Evolutionary conservation across 345 rosid species (phyloP).

Genomic region (Corymbia maculata): DNA sequence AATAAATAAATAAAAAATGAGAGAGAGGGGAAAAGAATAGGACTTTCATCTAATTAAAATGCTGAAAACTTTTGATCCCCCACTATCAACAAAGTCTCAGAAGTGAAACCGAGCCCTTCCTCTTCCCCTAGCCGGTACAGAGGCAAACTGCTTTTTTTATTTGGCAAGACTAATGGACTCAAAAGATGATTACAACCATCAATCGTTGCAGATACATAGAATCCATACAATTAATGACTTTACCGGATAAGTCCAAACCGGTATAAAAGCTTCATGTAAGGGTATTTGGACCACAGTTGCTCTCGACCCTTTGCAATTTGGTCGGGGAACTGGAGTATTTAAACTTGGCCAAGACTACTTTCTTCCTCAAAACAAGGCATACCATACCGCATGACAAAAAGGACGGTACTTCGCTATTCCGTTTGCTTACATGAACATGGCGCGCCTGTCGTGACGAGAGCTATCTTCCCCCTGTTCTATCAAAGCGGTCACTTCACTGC

Average conservation of each 20-base stretch:
- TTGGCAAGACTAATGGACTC: not conserved
- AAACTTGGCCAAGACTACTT: accelerated
- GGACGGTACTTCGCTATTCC: not conserved
- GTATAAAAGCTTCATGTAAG: no score
- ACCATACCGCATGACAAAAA: not conserved
- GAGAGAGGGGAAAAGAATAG: not conserved
- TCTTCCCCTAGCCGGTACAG: not conserved
- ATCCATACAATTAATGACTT: accelerated
- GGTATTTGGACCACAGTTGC: not conserved
- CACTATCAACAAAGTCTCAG: not conserved
- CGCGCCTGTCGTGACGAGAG: not conserved
- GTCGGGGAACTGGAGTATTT: not conserved
- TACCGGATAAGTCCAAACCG: accelerated
- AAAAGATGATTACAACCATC: accelerated
- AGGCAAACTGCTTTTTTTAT: not conserved
- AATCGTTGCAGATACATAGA: accelerated
- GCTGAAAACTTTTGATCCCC: not conserved
- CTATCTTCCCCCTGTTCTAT: not conserved
- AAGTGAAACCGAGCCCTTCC: not conserved
- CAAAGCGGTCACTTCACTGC: not conserved
- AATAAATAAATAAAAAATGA: no score
- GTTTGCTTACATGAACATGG: not conserved
- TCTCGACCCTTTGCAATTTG: not conserved
- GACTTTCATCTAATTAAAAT: not conserved
- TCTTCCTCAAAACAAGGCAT: not conserved